Evolutionary conservation across 2,329 filamentous ascomycete species (phyloP).

Genomic region (Coniochaeta hoffmannii): DNA sequence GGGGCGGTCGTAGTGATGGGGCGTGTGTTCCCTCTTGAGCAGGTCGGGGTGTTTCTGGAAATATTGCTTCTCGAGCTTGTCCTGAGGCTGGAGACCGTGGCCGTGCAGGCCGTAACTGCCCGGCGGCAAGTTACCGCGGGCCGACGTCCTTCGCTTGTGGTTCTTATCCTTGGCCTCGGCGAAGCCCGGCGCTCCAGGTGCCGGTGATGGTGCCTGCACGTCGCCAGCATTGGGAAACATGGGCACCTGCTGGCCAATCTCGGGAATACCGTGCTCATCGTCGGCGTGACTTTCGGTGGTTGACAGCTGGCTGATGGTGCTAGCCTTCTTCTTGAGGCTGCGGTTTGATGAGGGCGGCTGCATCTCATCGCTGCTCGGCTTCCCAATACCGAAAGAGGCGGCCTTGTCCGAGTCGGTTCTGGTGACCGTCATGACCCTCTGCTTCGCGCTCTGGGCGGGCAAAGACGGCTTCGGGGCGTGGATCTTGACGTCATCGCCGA

Average conservation of each 20-base stretch:
- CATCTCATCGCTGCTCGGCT: slow-evolving; percentile 49
- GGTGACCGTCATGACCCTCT: slow-evolving; percentile 76
- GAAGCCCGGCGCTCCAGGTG: slow-evolving; percentile 37
- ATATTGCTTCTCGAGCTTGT: slow-evolving; percentile 86
- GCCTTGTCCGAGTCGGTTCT: slow-evolving; percentile 86
- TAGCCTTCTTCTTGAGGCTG: slow-evolving; percentile 57
- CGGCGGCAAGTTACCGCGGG: slow-evolving; percentile 63
- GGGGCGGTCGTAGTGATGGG: slow-evolving; percentile 46
- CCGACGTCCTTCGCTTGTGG: slow-evolving; percentile 67
- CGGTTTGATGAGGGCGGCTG: slow-evolving; percentile 34
- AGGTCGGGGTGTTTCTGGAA: slow-evolving; percentile 87
- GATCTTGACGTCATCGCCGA: slow-evolving; percentile 75
- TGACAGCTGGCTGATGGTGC: slow-evolving; percentile 42
- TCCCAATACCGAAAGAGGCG: slow-evolving; percentile 76
- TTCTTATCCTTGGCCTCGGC: slow-evolving; percentile 35
- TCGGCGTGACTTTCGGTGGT: slow-evolving; percentile 45
- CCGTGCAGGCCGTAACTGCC: slow-evolving; percentile 92
- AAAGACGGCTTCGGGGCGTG: slow-evolving; percentile 85
- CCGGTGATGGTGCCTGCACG: slow-evolving; percentile 88
- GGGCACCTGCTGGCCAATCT: slow-evolving; percentile 86
- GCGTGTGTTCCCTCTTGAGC: slow-evolving; percentile 63
- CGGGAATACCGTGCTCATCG: slow-evolving; percentile 82
- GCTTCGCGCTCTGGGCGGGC: slow-evolving; percentile 72
- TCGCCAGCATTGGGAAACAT: slow-evolving; percentile 92
- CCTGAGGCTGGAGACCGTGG: slow-evolving; percentile 66